Evolutionary conservation across 2,329 filamentous ascomycete genomes (phyloP).

Genomic region (Tolypocladium ophioglossoides): DNA sequence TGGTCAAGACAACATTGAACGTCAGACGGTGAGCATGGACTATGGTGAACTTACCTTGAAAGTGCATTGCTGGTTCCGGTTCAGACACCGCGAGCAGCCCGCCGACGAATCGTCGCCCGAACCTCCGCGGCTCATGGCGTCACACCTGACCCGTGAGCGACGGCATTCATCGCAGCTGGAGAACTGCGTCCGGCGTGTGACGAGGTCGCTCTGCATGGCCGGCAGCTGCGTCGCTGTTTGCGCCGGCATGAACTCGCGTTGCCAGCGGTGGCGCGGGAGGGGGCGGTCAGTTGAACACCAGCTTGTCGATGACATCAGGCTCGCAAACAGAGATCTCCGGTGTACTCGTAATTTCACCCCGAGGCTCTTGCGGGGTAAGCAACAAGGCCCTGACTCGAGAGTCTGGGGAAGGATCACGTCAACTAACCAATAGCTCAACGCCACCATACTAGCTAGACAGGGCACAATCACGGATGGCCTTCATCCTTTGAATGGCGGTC

Average conservation of each 20-base stretch:
- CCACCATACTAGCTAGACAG: no score
- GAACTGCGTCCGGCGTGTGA: conserved; percentile 22
- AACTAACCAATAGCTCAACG: no score
- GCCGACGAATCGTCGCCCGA: conserved; percentile 54
- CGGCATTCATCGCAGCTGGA: conserved; percentile 23
- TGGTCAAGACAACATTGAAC: not conserved
- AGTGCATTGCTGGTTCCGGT: conserved; percentile 15
- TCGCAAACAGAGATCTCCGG: not conserved
- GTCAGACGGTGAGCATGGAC: not conserved
- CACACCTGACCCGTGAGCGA: conserved; percentile 19
- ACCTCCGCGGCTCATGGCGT: conserved; percentile 10
- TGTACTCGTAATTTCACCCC: not conserved
- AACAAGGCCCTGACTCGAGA: no score
- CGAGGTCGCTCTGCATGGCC: conserved; percentile 8
- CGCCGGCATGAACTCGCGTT: not conserved
- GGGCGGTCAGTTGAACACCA: no score
- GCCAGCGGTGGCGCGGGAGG: not conserved
- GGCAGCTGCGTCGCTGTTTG: no score
- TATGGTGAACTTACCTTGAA: conserved; percentile 14
- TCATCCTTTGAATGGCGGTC: no score
- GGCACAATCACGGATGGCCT: no score
- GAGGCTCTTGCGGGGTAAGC: not conserved
- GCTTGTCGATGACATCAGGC: not conserved
- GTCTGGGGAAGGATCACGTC: no score
- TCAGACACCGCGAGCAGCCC: conserved; percentile 52